Percentiles rank a stretch among this genome's conserved stretches.
phyloP scores from a whole-genome alignment of 768 basidiomycete genomes.

The Termitomyces sp. region DNA sequence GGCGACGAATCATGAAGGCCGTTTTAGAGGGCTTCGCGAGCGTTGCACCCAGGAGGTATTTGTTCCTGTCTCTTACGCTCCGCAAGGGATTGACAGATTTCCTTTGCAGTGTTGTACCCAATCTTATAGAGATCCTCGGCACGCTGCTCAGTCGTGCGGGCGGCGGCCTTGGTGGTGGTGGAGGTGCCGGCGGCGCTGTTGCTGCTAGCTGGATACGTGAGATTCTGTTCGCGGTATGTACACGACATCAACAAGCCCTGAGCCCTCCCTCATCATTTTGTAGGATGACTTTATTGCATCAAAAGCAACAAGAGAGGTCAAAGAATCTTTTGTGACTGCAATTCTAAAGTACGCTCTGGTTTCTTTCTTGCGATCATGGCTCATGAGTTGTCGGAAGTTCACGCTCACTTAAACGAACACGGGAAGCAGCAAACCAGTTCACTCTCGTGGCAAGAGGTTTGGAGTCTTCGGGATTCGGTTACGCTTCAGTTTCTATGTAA shows the following conservation, averaged over 20 bases:
- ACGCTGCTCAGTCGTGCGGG: constrained; percentile 50
- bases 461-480: constrained; percentile 83
- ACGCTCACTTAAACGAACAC: constrained; percentile 63
- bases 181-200: constrained; percentile 20
- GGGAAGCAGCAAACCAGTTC: constrained; percentile 86
- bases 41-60: constrained; percentile 57
- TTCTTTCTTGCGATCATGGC: background rate
- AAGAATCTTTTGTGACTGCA: constrained; percentile 71
- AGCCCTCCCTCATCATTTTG: background rate
- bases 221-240: constrained; percentile 58
- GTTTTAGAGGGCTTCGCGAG: constrained; percentile 79
- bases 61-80: background rate
- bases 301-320: constrained; percentile 68
- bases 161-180: constrained; percentile 17
- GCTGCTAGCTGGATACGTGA: constrained; percentile 65
- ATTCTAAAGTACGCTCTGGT: constrained; percentile 49
- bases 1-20: constrained; percentile 65
- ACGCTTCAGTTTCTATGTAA: constrained; percentile 59
- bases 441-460: constrained; percentile 78
- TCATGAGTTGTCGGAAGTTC: constrained; percentile 36
- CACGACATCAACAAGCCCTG: background rate
- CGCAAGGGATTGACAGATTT: background rate
- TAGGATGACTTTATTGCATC: constrained; percentile 72
- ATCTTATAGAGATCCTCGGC: constrained; percentile 78
- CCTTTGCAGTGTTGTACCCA: constrained; percentile 57